Evolutionary conservation across 306 rosid genomes (phyloP), one percentile per base, ranked within the genome.

Genomic region (Cucumis sativus): DNA sequence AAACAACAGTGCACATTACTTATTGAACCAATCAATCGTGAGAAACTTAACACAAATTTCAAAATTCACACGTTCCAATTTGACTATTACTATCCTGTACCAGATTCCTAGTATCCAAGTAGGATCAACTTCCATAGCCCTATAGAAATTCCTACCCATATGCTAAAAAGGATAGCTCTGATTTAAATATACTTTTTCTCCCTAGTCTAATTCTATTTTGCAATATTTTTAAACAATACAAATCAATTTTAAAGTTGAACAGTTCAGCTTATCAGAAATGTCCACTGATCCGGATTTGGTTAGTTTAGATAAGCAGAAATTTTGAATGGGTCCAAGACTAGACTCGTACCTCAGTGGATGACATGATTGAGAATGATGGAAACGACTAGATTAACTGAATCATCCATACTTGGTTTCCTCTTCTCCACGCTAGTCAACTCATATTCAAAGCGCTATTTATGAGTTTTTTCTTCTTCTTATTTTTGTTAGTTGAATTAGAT

Each of bases 281-380:
- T 72, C 25, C 59, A 72, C 35, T 47, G 58, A 47, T 51, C 39
- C 18, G 76, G 45, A 72, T 49, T 16, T 49, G 60, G 60, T 47
- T 72, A 17, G 43, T 16, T 72, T 28, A 49, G 8, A 72, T 72
- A 72, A 72, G 43, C 59, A 51, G 40, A 35, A 51, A 52, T 51
- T n/a, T 47, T 25, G 1, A 15, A 45, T 45, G 75, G 58, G 39
- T 41, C 74, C 54, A 18, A 67, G 74, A 41, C 74, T 41, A 67
- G 74, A 41, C 74, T 20, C 33, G 15, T 45, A 45, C n/a, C 39
- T 12, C 2, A 40, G 74, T 41, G 74, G 74, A 70, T 70, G 76
- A 70, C 76, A 70, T 70, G 76, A 25, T 49, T 70, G 76, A 70
- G 41, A 70, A 70, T 70, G 76, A 70, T 25, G 59, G 76, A 39